phyloP scores from a whole-genome alignment of 164 flowering plant species.

The Umbilicus rupestris region DNA sequence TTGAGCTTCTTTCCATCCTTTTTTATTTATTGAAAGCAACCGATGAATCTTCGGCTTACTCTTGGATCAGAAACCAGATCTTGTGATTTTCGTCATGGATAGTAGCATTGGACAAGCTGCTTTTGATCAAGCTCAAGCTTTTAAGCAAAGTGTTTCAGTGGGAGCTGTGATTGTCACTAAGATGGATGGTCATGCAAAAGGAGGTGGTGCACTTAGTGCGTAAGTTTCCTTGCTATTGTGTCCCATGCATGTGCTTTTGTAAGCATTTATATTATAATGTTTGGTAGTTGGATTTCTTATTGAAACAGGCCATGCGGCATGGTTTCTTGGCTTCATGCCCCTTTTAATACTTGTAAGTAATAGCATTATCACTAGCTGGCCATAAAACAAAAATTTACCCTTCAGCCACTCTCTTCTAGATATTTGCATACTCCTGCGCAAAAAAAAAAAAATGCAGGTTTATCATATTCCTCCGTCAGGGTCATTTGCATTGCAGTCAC shows the following conservation, averaged over 20 bases:
- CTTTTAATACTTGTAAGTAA: no score
- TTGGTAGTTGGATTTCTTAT: neutral
- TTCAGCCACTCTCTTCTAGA: no score
- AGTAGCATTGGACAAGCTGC: slow-evolving; percentile 99
- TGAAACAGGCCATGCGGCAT: no score
- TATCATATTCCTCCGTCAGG: no score
- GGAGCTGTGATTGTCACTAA: slow-evolving; percentile 95
- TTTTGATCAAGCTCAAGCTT: slow-evolving; percentile 98
- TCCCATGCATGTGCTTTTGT: neutral
- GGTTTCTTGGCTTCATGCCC: no score
- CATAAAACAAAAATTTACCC: no score
- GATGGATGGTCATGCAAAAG: slow-evolving; percentile 90
- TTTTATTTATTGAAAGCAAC: neutral
- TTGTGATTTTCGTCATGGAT: slow-evolving; percentile 95
- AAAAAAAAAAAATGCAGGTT: no score
- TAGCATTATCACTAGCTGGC: no score
- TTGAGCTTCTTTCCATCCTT: neutral
- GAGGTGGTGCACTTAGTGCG: slow-evolving; percentile 95
- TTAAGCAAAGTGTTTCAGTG: slow-evolving; percentile 92
- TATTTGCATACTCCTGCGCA: no score
- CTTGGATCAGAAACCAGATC: slow-evolving; percentile 85
- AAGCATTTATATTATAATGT: neutral
- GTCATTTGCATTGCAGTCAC: no score
- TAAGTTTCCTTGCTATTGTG: slow-evolving; percentile 28
- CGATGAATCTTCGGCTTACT: slow-evolving; percentile 8